Evolutionary conservation across 768 basidiomycete species (phyloP).

Genomic region (Rhodotorula graminis): DNA sequence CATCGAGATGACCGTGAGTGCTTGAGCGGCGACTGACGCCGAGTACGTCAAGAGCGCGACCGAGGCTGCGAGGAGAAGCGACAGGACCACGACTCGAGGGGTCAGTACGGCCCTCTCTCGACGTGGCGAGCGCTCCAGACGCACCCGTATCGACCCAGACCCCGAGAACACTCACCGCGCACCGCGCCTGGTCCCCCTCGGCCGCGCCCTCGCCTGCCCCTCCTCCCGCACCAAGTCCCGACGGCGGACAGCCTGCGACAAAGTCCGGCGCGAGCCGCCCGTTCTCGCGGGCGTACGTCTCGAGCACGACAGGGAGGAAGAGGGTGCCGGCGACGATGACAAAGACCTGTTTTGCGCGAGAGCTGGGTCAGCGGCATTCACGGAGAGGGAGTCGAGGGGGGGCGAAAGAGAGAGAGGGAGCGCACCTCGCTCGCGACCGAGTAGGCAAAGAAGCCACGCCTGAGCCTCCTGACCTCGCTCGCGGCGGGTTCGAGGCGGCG

Average conservation of each 20-base stretch:
- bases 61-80: slow-evolving; percentile 4
- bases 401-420: background rate
- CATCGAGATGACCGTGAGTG: slow-evolving; percentile 90
- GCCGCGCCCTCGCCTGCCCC: background rate
- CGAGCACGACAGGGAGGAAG: slow-evolving; percentile 20
- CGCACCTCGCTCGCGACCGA: slow-evolving; percentile 3
- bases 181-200: background rate
- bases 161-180: slow-evolving; percentile 3
- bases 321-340: slow-evolving; percentile 6
- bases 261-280: slow-evolving; percentile 3
- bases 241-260: background rate
- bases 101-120: background rate
- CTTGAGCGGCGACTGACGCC: slow-evolving; percentile 79
- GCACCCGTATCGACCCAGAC: slow-evolving; percentile 28
- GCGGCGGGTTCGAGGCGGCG: too few species aligned
- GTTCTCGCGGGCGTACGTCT: slow-evolving; percentile 13
- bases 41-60: slow-evolving; percentile 81
- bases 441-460: slow-evolving; percentile 3
- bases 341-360: slow-evolving; percentile 12
- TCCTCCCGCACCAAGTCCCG: background rate
- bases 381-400: background rate
- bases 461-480: background rate
- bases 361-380: too few species aligned
- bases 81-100: too few species aligned
- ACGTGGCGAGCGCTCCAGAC: background rate